Evolutionary conservation across 352 stramenopile genomes (phyloP).

Genomic region (Pythium guiyangense): DNA sequence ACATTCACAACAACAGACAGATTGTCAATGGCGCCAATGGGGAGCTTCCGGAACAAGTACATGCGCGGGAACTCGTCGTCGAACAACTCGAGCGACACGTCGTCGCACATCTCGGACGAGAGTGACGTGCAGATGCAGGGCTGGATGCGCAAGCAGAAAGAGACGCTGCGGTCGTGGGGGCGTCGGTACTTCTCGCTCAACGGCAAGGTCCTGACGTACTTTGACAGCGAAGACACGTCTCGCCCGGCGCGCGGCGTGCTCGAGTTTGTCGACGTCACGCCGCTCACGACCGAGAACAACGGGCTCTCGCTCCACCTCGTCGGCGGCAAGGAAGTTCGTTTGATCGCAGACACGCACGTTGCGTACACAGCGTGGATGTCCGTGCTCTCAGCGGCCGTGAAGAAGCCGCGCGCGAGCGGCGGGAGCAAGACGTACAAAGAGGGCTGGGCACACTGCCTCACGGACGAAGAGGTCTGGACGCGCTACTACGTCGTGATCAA

Average conservation of each 20-base stretch:
- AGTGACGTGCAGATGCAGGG: slow-evolving; percentile 76
- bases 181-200: slow-evolving; percentile 72
- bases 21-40: slow-evolving; percentile 38
- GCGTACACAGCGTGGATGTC: slow-evolving; percentile 77
- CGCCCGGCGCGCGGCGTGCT: slow-evolving; percentile 53
- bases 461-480: slow-evolving; percentile 71
- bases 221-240: slow-evolving; percentile 72
- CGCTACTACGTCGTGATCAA: slow-evolving; percentile 72
- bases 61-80: slow-evolving; percentile 60
- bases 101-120: slow-evolving; percentile 53
- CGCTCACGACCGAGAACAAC: slow-evolving; percentile 73
- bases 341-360: slow-evolving; percentile 77
- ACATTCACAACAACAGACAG: neutral
- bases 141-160: slow-evolving; percentile 85
- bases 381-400: slow-evolving; percentile 58
- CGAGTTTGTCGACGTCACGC: slow-evolving; percentile 64
- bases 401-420: slow-evolving; percentile 39
- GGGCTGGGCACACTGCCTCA: slow-evolving; percentile 68
- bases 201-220: slow-evolving; percentile 72
- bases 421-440: slow-evolving; percentile 55
- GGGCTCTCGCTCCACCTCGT: slow-evolving; percentile 63
- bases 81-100: slow-evolving; percentile 27
- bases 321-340: slow-evolving; percentile 62
- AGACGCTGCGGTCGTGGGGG: slow-evolving; percentile 64
- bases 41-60: slow-evolving; percentile 43